Evolutionary conservation across 208 protist genomes (phyloP), one percentile per base, ranked within the genome.

Genomic region (Trypanosoma avium): DNA sequence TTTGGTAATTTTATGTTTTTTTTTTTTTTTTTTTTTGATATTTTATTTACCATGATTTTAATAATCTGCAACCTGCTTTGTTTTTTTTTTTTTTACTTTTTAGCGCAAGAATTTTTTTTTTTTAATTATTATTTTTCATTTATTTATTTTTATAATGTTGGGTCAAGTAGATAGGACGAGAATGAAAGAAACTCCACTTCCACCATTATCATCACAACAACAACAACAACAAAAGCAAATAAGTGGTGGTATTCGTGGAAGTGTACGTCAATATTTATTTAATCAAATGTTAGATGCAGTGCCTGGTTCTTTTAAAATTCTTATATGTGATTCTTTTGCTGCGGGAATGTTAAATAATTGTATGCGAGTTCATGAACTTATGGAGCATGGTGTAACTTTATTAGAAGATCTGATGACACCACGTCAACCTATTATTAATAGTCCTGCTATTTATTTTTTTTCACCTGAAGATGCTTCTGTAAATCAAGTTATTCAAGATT

Each of bases 331-430:
- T 47, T 61, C 71, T n/a, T 54, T 61, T 5, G 76, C 73, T 0
- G 76, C 82, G 12, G 64, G 82, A 30, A 66, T 90, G 35, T 67
- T 94, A 22, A 90, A 79, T 60, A 75, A 55, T 17, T 86, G 71
- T 47, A 40, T 88, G 36, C 81, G 82, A 60, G 84, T 94, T 74
- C 71, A 88, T 60, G 84, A 94, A 42, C 61, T 94, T 40, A 87
- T 91, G 82, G 77, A 79, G 40, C 82, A 90, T 58, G 82, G 81
- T 50, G 74, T 92, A 10, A 82, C 81, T 17, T 71, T 92, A n/a
- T 75, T 94, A 1, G 88, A 94, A 75, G 81, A 92, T 52, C 65
- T 94, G 22, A 35, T 59, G 19, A 73, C 79, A 33, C 58, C 56
- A 13, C 75, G 84, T 6, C 83, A 94, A 67, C 82, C 88, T 2